A percentile compares a stretch with the other conserved stretches of the same genome.
Conservation (phyloP, 2,329 filamentous ascomycete genomes). For the Claviceps humidiphila region DNA sequence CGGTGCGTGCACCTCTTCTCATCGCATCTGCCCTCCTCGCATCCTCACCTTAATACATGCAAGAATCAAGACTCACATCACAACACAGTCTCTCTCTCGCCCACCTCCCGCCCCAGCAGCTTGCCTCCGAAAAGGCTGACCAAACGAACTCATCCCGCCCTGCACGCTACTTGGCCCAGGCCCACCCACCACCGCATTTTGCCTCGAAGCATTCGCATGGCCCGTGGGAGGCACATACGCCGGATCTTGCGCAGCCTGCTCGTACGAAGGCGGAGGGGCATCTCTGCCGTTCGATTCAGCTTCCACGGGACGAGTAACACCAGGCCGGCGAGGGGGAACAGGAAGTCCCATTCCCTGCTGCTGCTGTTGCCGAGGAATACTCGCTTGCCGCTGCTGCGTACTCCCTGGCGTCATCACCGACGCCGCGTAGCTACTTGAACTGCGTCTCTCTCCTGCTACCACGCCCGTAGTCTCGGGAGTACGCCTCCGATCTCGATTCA, state of each 20-base stretch:
- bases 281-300: constrained; percentile 31
- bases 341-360: constrained; percentile 28
- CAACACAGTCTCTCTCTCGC: constrained; percentile 27
- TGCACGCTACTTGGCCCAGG: no score
- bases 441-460: constrained; percentile 8
- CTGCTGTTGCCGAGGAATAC: constrained; percentile 1
- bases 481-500: constrained; percentile 12
- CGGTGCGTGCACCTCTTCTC: background rate
- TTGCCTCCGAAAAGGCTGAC: constrained; percentile 9
- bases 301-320: constrained; percentile 24
- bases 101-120: constrained; percentile 6
- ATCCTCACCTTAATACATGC: no score
- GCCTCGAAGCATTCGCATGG: constrained; percentile 35
- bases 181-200: constrained; percentile 7
- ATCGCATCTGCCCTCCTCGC: background rate
- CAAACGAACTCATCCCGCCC: background rate
- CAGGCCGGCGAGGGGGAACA: constrained; percentile 23
- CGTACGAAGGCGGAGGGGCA: constrained; percentile 40
- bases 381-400: background rate
- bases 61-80: constrained; percentile 26
- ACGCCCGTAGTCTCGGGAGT: background rate
- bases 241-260: constrained; percentile 38
- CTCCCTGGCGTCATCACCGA: background rate
- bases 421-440: constrained; percentile 12
- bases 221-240: constrained; percentile 39